Base-by-base conservation (phyloP, 768 basidiomycete species). In the Leccinum broughii region DNA sequence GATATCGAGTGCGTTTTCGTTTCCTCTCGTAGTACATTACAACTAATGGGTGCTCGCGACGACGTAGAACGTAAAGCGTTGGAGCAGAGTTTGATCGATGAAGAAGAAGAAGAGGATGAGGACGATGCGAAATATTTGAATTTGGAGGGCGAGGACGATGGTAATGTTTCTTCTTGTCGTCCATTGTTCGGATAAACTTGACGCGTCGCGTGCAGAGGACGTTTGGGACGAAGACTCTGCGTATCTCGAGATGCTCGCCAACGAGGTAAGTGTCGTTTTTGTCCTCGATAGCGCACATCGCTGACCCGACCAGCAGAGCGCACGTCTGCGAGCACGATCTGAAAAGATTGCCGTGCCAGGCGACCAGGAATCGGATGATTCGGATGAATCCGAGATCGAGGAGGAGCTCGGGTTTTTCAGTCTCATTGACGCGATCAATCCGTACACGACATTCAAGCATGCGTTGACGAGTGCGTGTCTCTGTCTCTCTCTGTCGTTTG, bases 161-260 rank as follows among this genome's bases (percentile, higher is more conserved):
- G 86, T 82, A 57, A 60, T 77, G 65, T 13, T 14, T 17, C 6
- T 32, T 20, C 10, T 24, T 26, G 46, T 37, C 4, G 37, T 20
- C 35, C 34, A 14, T 11, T 28, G 54, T 34, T 4, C 6, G 34
- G 3, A 32, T 20, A 39, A 48, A 30, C 41, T 50, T 22, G 20
- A 48, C 22, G 58, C 63, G 15, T 62, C 20, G 15, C 51, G 2
- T 20, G 39, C 62, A 87, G 92, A 91, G 70, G 93, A 95, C 72
- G 91, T 94, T 15, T 93, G 89, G 87, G 93, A 95, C 67, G 88
- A 91, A 60, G 91, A 93, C 66, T 92, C 92, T 8, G 90, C 89
- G 7, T 95, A 94, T 70, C 80, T 93, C 49, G 92, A 95, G 72
- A 77, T 93, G 81, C 82, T 95, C 35, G 93, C 92, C 7, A 85